These are phyloP conservation scores for Boletus bicolor DNA, from an alignment of 768 basidiomycete genomes.

Conservation along the genomic window DNA sequence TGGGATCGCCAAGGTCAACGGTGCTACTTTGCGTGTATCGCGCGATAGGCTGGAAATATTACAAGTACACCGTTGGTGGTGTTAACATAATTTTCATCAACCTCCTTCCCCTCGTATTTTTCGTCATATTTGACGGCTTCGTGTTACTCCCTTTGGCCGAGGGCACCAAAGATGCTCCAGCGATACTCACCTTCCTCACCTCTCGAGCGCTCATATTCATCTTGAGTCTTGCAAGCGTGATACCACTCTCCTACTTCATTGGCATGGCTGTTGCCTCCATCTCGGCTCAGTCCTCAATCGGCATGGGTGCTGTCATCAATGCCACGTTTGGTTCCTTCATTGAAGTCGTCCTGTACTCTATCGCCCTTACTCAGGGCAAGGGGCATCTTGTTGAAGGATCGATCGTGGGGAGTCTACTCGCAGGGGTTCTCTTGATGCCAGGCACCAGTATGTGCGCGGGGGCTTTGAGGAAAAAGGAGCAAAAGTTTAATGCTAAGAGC, in stretches of 20 bases:
- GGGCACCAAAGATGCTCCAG: constrained; percentile 56
- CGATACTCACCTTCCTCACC: constrained; percentile 64
- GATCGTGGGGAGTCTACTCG: constrained; percentile 91
- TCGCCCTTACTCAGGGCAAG: constrained; percentile 87
- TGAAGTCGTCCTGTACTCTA: constrained; percentile 89
- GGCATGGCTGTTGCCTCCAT: constrained; percentile 99
- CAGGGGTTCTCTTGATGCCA: constrained; percentile 96
- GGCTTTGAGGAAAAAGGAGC: constrained; percentile 87
- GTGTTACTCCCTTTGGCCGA: constrained; percentile 74
- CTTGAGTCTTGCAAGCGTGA: constrained; percentile 83
- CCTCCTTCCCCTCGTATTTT: constrained; percentile 88
- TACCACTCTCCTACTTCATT: constrained; percentile 97
- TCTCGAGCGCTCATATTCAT: constrained; percentile 80
- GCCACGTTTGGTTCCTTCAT: constrained; percentile 99
- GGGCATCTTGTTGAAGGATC: constrained; percentile 95
- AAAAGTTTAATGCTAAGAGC: constrained; percentile 98
- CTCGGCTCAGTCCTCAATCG: constrained; percentile 96
- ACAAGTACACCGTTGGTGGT: constrained; percentile 98
- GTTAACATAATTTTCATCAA: constrained; percentile 99
- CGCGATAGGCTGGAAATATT: constrained; percentile 87
- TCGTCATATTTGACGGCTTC: constrained; percentile 92
- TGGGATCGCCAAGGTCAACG: constrained; percentile 76
- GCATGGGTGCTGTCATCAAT: constrained; percentile 99
- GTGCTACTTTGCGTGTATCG: constrained; percentile 94
- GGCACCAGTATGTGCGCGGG: constrained; percentile 94